Percentiles rank a stretch among this genome's conserved stretches.
phyloP scores from a whole-genome alignment of 1,139 yeast genomes.

The Yamadazyma membranifaciens region DNA sequence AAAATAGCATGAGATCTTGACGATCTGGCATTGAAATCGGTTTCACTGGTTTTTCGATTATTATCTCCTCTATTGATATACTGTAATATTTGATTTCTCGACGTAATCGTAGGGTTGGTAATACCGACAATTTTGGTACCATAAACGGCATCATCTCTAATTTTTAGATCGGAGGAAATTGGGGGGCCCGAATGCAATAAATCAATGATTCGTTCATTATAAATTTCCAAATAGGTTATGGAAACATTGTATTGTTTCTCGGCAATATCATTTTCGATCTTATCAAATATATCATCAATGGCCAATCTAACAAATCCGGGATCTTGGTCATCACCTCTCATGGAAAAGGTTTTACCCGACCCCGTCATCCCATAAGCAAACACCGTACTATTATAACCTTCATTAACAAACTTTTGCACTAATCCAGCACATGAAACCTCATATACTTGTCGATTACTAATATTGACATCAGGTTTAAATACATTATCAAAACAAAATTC shows the following conservation, averaged over 20 bases:
- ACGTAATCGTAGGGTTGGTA: constrained; percentile 53
- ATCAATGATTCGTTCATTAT: constrained; percentile 84
- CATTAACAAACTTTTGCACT: constrained; percentile 59
- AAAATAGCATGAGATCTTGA: constrained; percentile 92
- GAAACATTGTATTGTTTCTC: constrained; percentile 41
- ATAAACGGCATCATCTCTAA: constrained; percentile 69
- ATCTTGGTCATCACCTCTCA: constrained; percentile 71
- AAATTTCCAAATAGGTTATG: constrained; percentile 82
- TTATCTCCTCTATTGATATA: constrained; percentile 69
- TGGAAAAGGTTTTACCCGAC: constrained; percentile 89
- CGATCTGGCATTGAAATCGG: constrained; percentile 82
- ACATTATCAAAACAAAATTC: constrained; percentile 77
- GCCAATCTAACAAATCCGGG: constrained; percentile 82
- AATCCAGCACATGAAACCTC: constrained; percentile 57
- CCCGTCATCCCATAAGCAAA: constrained; percentile 93
- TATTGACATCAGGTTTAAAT: constrained; percentile 46
- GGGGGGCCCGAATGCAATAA: constrained; percentile 38
- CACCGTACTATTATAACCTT: constrained; percentile 85
- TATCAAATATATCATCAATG: constrained; percentile 61
- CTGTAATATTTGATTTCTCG: constrained; percentile 59
- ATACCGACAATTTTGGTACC: constrained; percentile 83
- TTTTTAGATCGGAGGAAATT: constrained; percentile 51
- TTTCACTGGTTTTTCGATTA: constrained; percentile 78
- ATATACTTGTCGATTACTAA: constrained; percentile 61
- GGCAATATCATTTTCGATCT: constrained; percentile 32